Conservation (phyloP, 108 stramenopile genomes). For the Aurantiochytrium sp. region DNA sequence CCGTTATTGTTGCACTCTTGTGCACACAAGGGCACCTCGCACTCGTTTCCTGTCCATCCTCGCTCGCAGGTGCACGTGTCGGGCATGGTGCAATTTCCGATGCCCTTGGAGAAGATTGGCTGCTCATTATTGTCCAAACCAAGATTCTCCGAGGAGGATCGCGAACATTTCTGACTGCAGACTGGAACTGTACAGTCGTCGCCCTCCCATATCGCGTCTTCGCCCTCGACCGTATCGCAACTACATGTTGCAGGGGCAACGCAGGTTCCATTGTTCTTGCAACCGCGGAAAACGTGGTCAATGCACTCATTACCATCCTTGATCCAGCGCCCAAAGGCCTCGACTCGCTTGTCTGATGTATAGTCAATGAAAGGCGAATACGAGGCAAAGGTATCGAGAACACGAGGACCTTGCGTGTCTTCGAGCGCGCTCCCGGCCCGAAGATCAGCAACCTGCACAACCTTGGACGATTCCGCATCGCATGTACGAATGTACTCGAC, state of each 20-base stretch:
- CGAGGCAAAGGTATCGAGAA: constrained; percentile 67
- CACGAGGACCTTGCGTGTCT: not conserved
- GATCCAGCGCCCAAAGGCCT: constrained; percentile 47
- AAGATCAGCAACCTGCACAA: constrained; percentile 10
- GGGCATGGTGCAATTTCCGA: constrained; percentile 39
- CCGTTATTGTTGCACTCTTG: constrained; percentile 63
- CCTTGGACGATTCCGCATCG: constrained; percentile 24
- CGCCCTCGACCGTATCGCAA: constrained; percentile 11
- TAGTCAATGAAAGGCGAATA: constrained; percentile 48
- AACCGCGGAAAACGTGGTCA: constrained; percentile 65
- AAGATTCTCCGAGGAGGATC: not conserved
- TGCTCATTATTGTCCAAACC: not conserved
- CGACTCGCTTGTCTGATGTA: constrained; percentile 42
- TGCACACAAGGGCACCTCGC: constrained; percentile 49
- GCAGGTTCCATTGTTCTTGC: constrained; percentile 38
- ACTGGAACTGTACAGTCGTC: constrained; percentile 26
- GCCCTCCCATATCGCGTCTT: constrained; percentile 17
- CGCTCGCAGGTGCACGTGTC: constrained; percentile 53
- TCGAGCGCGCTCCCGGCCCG: not conserved
- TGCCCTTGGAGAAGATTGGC: not conserved
- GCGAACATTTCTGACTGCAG: constrained; percentile 18
- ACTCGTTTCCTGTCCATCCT: constrained; percentile 53
- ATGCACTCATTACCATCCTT: constrained; percentile 59
- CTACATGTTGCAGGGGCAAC: constrained; percentile 27
- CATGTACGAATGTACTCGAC: constrained; percentile 64